Evolutionary conservation across 768 basidiomycete species (phyloP), one percentile per base, ranked within the genome.

Genomic region (Tulasnella sp.): DNA sequence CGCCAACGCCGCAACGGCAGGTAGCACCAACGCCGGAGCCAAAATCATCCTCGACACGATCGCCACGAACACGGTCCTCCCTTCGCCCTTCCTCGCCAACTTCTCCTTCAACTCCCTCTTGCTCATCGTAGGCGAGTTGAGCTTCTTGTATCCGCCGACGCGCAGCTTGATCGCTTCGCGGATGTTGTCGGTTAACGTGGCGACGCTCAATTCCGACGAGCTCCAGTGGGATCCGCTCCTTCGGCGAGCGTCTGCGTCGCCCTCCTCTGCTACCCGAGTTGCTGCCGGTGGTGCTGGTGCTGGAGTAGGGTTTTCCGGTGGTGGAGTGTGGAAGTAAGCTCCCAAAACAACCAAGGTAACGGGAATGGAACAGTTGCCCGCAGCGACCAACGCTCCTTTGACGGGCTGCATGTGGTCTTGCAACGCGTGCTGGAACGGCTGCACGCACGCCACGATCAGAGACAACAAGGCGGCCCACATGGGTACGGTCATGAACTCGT

Each of bases 331-430:
- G 85, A 97, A 97, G 86, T 96, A 98, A 18, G 93, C 95, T 15
- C 96, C 96, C 61, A 98, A 90, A 7, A 98, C 95, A 77, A 98
- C 88, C 35, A 98, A 86, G 2, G 96, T 98, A 37, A 98, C 82
- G 0, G 96, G 97, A 79, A 98, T 91, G 13, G 92, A 91, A 79
- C 93, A 94, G 79, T 87, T 90, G 1, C 95, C 93, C 0, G 91
- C 90, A 16, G 86, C 85, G 1, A 85, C 86, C 72, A 96, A 84
- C 0, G 93, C 91, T 39, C 90, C 89, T 81, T 90, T 92, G 79
- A 94, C 82, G 0, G 92, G 90, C 46, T 85, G 86, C 83, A 93
- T 85, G 80, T 91, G 88, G 5, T 86, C 84, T 35, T 91, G 88
- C 74, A 98, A 86, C 11, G 87, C 82, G 73, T 90, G 88, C 83